A percentile compares a stretch with the other conserved stretches of the same genome.
phyloP scores from a whole-genome alignment of 495 filamentous ascomycete genomes.

The Amniculicola lignicola region DNA sequence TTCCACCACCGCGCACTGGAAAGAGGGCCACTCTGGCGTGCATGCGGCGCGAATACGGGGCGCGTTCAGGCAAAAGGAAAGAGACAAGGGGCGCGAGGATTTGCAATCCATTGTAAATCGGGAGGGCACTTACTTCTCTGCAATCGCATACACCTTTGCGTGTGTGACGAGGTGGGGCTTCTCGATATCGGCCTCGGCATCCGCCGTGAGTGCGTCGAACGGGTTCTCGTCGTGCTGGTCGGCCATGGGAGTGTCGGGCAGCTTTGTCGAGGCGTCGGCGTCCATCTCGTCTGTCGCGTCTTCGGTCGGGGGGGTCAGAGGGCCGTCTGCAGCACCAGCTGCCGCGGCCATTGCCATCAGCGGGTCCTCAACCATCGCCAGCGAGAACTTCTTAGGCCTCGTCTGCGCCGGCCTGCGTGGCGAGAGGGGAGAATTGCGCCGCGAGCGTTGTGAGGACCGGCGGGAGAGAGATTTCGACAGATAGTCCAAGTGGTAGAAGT shows the following conservation, averaged over 20 bases:
- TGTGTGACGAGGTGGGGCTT: slow-evolving; percentile 39
- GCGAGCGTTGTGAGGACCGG: slow-evolving; percentile 24
- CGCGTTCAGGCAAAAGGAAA: not conserved
- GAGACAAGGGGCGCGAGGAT: not conserved
- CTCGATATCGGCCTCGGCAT: slow-evolving; percentile 15
- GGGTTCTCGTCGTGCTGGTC: slow-evolving; percentile 34
- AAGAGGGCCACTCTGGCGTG: not conserved
- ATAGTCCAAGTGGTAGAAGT: slow-evolving; percentile 49
- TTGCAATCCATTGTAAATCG: not conserved
- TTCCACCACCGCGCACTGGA: slow-evolving; percentile 1
- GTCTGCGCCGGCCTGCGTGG: slow-evolving; percentile 18
- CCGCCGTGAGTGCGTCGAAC: slow-evolving; percentile 11
- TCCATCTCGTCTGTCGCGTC: slow-evolving; percentile 24
- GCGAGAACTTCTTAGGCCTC: slow-evolving; percentile 36
- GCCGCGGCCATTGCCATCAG: slow-evolving; percentile 37
- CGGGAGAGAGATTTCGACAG: slow-evolving; percentile 30
- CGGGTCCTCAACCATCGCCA: slow-evolving; percentile 40
- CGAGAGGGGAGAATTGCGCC: slow-evolving; percentile 31
- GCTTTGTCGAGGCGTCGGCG: slow-evolving; percentile 15
- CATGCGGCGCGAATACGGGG: not conserved
- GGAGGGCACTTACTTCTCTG: slow-evolving; percentile 40
- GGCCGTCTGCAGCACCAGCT: slow-evolving; percentile 11
- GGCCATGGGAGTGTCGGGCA: slow-evolving; percentile 29
- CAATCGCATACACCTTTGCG: slow-evolving; percentile 44
- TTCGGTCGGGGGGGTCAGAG: slow-evolving; percentile 21